These are phyloP conservation scores for Pichia californica DNA, from an alignment of 805 yeast genomes.

Conservation along the genomic window DNA sequence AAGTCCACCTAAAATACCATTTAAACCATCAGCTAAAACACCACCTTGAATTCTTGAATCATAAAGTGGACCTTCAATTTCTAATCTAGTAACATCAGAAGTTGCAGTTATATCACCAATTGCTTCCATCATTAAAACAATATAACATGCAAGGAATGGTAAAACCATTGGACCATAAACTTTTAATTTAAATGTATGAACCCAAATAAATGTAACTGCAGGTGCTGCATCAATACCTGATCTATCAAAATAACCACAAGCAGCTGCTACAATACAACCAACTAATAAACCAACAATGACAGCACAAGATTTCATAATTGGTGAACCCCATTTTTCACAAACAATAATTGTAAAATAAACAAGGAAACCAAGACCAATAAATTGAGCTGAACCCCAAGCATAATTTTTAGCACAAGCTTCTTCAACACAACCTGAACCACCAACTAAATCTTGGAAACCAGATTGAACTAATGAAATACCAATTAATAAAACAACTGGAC, in stretches of 20 bases:
- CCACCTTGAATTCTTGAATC: constrained; percentile 93
- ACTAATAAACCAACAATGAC: constrained; percentile 78
- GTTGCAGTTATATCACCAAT: constrained; percentile 95
- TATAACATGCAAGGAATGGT: constrained; percentile 77
- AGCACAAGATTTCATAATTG: constrained; percentile 91
- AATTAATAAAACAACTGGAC: constrained; percentile 84
- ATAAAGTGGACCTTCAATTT: constrained; percentile 73
- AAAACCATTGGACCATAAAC: constrained; percentile 83
- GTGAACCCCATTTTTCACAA: constrained; percentile 85
- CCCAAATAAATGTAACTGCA: constrained; percentile 82
- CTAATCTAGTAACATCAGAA: constrained; percentile 80
- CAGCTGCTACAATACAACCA: constrained; percentile 92
- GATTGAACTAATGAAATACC: constrained; percentile 64
- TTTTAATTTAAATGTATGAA: constrained; percentile 66
- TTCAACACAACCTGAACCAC: constrained; percentile 62
- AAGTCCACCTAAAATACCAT: constrained; percentile 65
- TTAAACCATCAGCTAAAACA: constrained; percentile 79
- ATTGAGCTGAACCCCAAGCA: constrained; percentile 81
- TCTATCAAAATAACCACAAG: constrained; percentile 70
- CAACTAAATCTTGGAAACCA: constrained; percentile 82
- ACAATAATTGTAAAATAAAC: constrained; percentile 69
- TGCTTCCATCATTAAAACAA: constrained; percentile 85
- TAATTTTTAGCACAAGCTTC: constrained; percentile 45
- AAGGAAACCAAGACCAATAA: constrained; percentile 79
- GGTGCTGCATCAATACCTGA: constrained; percentile 62